phyloP scores from a whole-genome alignment of 148 eudicot species.

The Amaranthus cruentus region DNA sequence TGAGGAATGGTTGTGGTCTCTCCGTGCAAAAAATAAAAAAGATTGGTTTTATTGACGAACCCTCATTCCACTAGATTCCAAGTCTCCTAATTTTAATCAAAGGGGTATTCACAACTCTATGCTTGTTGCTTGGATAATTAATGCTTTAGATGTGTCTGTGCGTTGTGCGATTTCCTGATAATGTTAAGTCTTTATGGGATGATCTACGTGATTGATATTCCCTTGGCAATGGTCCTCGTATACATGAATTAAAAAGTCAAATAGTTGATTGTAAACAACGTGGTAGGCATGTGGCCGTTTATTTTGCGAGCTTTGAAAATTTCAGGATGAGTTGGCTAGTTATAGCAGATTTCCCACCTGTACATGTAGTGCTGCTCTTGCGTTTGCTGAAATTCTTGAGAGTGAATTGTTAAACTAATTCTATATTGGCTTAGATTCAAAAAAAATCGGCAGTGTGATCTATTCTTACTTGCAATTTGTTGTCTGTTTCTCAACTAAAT shows the following conservation, averaged over 20 bases:
- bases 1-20: too few relatives aligned
- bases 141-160: neutral
- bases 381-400: neutral
- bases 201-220: neutral
- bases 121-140: neutral
- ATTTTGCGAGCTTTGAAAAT: neutral
- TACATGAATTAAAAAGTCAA: neutral
- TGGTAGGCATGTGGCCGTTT: neutral
- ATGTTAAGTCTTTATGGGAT: slow-evolving; percentile 1
- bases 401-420: too few relatives aligned
- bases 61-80: too few relatives aligned
- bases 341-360: neutral
- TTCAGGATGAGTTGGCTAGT: neutral
- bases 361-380: neutral
- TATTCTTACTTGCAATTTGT: too few relatives aligned
- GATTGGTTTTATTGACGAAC: too few relatives aligned
- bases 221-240: neutral
- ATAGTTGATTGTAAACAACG: neutral
- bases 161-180: neutral
- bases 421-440: too few relatives aligned
- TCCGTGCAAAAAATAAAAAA: too few relatives aligned
- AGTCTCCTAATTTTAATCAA: too few relatives aligned
- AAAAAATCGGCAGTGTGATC: too few relatives aligned
- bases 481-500: too few relatives aligned
- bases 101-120: too few relatives aligned